Percentiles rank a stretch among this genome's conserved stretches.
These are phyloP conservation scores for Penicillium pancosmium DNA, from an alignment of 495 filamentous ascomycete species.

Conservation along the genomic window DNA sequence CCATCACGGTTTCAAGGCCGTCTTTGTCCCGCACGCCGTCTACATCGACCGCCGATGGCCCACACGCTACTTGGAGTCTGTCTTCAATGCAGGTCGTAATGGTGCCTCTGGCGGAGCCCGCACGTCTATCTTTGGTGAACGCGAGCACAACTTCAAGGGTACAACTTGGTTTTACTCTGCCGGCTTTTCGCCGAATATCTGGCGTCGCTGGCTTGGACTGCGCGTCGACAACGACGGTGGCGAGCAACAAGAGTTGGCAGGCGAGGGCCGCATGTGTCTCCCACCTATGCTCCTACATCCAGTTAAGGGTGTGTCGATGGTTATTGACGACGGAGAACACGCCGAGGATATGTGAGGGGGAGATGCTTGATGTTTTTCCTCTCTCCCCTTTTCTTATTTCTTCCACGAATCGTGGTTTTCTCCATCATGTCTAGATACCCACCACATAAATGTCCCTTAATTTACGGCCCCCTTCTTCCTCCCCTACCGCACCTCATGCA, in stretches of 20 bases:
- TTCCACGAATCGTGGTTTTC: not conserved
- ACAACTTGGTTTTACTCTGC: conserved; percentile 96
- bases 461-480: not conserved
- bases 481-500: not conserved
- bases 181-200: conserved; percentile 79
- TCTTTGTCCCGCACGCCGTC: conserved; percentile 88
- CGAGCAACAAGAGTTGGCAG: conserved; percentile 74
- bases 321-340: conserved; percentile 59
- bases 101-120: conserved; percentile 75
- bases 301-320: conserved; percentile 80
- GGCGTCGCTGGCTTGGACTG: conserved; percentile 83
- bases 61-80: conserved; percentile 70
- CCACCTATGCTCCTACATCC: conserved; percentile 93
- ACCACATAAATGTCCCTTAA: not conserved
- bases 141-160: conserved; percentile 87
- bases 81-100: conserved; percentile 84
- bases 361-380: not conserved
- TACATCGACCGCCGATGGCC: conserved; percentile 94
- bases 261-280: conserved; percentile 91
- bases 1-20: conserved; percentile 94
- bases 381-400: conserved; percentile 5
- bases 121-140: conserved; percentile 76
- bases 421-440: conserved; percentile 7
- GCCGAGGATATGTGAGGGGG: conserved; percentile 26
- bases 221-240: conserved; percentile 85